phyloP scores from a whole-genome alignment of 192 early-diverging fungal species.

The Geranomyces variabilis region DNA sequence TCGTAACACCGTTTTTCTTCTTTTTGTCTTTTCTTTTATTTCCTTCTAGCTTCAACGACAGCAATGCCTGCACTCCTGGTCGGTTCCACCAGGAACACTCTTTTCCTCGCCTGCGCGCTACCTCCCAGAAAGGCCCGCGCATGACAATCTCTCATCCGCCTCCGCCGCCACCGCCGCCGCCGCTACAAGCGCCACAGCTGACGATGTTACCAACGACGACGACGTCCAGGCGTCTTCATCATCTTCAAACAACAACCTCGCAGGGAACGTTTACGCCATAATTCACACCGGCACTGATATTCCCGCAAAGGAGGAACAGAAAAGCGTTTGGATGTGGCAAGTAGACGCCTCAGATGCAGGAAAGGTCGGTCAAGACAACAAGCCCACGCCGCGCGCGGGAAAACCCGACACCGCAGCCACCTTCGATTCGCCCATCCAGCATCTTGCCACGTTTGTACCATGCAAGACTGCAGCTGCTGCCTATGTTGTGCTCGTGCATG shows the following conservation, averaged over 20 bases:
- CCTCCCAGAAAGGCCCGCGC: constrained; percentile 10
- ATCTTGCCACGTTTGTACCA: constrained; percentile 6
- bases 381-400: neutral
- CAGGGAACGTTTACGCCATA: constrained; percentile 18
- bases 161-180: neutral
- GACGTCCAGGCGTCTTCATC: too few species aligned
- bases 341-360: neutral
- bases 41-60: constrained; percentile 16
- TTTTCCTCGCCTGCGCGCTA: constrained; percentile 31
- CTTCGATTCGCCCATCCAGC: neutral
- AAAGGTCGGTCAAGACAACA: neutral
- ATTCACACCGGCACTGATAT: constrained; percentile 21
- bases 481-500: constrained; percentile 6
- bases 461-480: neutral
- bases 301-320: constrained; percentile 6
- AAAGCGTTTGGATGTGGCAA: constrained; percentile 25
- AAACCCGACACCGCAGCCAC: constrained; percentile 8
- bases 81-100: constrained; percentile 18
- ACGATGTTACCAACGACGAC: too few species aligned
- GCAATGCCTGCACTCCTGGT: constrained; percentile 31
- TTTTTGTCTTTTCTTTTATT: neutral
- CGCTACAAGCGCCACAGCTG: neutral
- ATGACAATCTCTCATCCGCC: neutral
- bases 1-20: neutral
- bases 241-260: neutral